Conservation (phyloP, 306 rosid genomes). For the Albizia julibrissin region DNA sequence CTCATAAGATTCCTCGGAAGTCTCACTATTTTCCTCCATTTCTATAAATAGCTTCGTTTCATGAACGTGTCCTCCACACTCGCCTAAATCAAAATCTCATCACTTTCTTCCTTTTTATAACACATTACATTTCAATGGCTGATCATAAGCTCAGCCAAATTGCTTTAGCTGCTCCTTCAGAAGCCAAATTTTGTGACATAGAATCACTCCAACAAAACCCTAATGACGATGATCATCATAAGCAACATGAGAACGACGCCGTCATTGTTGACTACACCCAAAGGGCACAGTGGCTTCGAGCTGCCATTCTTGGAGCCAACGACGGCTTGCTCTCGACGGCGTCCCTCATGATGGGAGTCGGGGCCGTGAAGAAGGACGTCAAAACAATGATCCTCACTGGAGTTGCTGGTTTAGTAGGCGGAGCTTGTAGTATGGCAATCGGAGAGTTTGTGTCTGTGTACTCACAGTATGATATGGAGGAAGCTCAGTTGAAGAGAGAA, state of each 20-base stretch:
- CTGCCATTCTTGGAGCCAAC: conserved; percentile 42
- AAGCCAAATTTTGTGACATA: background rate
- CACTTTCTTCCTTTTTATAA: no score
- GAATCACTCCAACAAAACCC: no score
- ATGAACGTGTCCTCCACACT: no score
- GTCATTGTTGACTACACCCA: conserved; percentile 34
- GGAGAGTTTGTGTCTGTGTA: conserved; percentile 50
- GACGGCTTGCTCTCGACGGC: conserved; percentile 45
- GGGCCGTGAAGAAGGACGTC: conserved; percentile 38
- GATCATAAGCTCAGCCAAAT: no score
- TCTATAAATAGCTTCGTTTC: no score
- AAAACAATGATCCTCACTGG: conserved; percentile 44
- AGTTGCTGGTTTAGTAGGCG: conserved; percentile 3
- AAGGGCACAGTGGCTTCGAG: conserved; percentile 48
- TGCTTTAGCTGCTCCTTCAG: background rate
- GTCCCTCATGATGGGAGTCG: conserved; percentile 46
- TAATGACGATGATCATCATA: no score
- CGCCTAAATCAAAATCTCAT: no score
- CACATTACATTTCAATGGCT: background rate
- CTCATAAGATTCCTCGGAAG: no score
- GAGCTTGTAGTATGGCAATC: conserved; percentile 52
- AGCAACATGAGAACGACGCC: background rate
- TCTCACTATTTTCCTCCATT: no score
- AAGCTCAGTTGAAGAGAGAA: conserved; percentile 36
- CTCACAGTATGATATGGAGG: conserved; percentile 46